A percentile compares a stretch with the other conserved stretches of the same genome.
Evolutionary conservation across 768 basidiomycete genomes (phyloP).

Genomic region (Postia placenta): DNA sequence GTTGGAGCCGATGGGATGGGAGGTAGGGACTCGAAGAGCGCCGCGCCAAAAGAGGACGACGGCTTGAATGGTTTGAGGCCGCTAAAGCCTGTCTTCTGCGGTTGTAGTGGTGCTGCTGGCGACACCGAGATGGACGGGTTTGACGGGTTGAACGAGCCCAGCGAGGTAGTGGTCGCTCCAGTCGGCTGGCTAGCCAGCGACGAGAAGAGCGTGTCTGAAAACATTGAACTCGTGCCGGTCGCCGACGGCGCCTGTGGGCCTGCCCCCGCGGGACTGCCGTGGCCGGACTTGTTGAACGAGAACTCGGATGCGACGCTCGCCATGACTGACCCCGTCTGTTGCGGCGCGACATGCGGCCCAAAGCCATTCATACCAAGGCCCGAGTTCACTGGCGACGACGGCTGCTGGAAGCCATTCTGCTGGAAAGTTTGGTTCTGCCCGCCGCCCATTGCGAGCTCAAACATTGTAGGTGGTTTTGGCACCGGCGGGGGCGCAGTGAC

Average conservation of each 20-base stretch:
- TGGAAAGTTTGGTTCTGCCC: constrained; percentile 21
- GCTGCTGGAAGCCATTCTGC: constrained; percentile 25
- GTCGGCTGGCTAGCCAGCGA: constrained; percentile 48
- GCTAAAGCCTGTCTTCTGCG: constrained; percentile 45
- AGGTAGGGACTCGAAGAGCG: constrained; percentile 47
- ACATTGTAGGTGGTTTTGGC: constrained; percentile 73
- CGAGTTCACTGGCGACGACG: background rate
- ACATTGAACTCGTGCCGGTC: constrained; percentile 35
- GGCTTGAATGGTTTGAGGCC: constrained; percentile 54
- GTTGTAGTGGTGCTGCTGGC: constrained; percentile 27
- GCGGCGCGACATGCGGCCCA: background rate
- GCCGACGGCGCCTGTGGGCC: constrained; percentile 24
- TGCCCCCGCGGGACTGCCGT: constrained; percentile 14
- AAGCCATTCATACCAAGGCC: constrained; percentile 7
- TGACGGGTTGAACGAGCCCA: constrained; percentile 20
- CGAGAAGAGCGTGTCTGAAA: constrained; percentile 43
- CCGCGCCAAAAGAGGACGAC: constrained; percentile 45
- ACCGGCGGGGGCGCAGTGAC: constrained; percentile 54
- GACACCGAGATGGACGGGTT: constrained; percentile 29
- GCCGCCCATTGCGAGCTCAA: constrained; percentile 63
- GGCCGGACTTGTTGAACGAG: constrained; percentile 34
- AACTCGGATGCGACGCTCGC: constrained; percentile 74
- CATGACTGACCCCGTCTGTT: constrained; percentile 35
- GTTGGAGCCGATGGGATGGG: constrained; percentile 54
- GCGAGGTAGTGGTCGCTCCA: constrained; percentile 31